phyloP scores from a whole-genome alignment of 805 yeast species.

The Candida boleticola region DNA sequence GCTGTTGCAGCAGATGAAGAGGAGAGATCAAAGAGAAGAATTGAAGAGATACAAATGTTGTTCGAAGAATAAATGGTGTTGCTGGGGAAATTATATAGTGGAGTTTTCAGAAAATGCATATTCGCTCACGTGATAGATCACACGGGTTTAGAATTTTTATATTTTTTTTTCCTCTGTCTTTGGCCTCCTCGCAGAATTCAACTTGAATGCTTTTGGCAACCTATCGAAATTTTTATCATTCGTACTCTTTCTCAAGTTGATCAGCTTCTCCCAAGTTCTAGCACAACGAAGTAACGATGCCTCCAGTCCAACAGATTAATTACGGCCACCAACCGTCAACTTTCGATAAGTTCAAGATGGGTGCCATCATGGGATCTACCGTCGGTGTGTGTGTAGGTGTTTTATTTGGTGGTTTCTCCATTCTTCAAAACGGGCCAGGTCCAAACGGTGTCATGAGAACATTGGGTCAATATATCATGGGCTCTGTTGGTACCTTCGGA shows the following conservation, averaged over 20 bases:
- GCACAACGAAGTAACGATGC: conserved; percentile 36
- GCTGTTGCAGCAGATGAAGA: conserved; percentile 75
- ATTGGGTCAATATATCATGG: conserved; percentile 92
- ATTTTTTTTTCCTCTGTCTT: background rate
- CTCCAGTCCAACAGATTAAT: conserved; percentile 70
- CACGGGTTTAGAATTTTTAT: too few species aligned
- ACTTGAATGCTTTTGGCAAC: too few species aligned
- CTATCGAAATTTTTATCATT: too few species aligned
- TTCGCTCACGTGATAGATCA: too few species aligned
- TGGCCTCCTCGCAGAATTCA: background rate
- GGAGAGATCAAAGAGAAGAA: conserved; percentile 63
- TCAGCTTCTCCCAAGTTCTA: too few species aligned
- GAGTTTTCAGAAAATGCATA: too few species aligned
- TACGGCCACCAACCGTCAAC: conserved; percentile 68
- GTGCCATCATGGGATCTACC: conserved; percentile 90
- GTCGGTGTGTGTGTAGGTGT: conserved; percentile 95
- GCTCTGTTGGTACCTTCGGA: conserved; percentile 96
- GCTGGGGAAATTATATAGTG: too few species aligned
- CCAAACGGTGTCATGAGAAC: conserved; percentile 97
- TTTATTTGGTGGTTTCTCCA: conserved; percentile 89
- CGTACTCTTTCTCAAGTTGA: too few species aligned
- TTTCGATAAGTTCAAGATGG: conserved; percentile 98
- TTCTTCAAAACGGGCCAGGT: conserved; percentile 93
- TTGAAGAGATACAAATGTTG: conserved; percentile 69
- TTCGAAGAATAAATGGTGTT: conserved; percentile 46